These are phyloP conservation scores for Candida maesae DNA, from an alignment of 805 yeast genomes.

Conservation along the genomic window DNA sequence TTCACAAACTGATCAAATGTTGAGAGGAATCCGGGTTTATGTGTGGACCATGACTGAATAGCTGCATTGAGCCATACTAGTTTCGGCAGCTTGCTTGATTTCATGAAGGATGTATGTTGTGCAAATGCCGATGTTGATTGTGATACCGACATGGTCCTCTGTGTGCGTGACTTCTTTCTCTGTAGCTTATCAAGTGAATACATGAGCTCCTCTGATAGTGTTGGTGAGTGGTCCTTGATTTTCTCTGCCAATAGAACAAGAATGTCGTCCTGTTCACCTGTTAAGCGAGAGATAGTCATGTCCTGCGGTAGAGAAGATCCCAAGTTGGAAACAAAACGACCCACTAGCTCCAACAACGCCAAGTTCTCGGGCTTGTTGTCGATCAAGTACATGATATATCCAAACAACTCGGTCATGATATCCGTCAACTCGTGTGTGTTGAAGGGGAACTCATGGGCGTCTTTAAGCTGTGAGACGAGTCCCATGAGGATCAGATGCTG, in stretches of 20 bases:
- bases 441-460: conserved; percentile 10
- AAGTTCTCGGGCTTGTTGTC: not conserved
- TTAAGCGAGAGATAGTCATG: conserved; percentile 1
- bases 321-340: conserved; percentile 12
- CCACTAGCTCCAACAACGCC: conserved; percentile 11
- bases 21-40: conserved; percentile 28
- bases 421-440: conserved; percentile 18
- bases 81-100: conserved; percentile 23
- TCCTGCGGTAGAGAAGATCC: conserved; percentile 14
- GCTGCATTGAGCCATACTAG: conserved; percentile 36
- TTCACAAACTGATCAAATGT: conserved; percentile 33
- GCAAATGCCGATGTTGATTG: conserved; percentile 3
- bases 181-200: conserved; percentile 10
- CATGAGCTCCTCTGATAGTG: conserved; percentile 13
- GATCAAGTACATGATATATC: conserved; percentile 12
- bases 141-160: conserved; percentile 11
- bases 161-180: conserved; percentile 15
- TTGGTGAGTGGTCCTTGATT: conserved; percentile 5
- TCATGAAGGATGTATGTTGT: conserved; percentile 21
- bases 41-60: conserved; percentile 33
- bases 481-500: conserved; percentile 20
- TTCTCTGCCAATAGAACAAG: conserved; percentile 12
- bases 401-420: conserved; percentile 7
- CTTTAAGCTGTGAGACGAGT: conserved; percentile 14
- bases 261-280: conserved; percentile 8